Evolutionary conservation across 2,329 filamentous ascomycete species (phyloP).

Genomic region (Gaeumannomyces tritici): DNA sequence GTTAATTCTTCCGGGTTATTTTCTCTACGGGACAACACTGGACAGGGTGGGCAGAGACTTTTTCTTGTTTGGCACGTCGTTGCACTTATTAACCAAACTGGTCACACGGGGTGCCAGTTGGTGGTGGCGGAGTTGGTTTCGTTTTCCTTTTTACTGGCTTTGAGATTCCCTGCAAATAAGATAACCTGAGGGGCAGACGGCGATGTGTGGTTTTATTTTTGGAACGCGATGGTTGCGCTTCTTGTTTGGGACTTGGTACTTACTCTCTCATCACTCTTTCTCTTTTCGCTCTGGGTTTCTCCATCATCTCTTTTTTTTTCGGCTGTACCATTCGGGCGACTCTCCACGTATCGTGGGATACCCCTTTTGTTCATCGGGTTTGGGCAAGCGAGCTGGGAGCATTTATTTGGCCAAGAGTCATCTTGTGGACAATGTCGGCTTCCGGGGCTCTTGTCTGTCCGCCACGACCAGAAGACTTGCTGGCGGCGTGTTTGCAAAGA

Average conservation of each 20-base stretch:
- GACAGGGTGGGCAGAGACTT: conserved; percentile 5
- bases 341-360: background rate
- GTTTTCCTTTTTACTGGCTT: conserved; percentile 5
- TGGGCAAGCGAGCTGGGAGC: background rate
- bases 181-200: conserved; percentile 3
- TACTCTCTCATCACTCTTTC: background rate
- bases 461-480: background rate
- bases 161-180: conserved; percentile 5
- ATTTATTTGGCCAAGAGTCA: background rate
- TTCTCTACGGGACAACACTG: conserved; percentile 5
- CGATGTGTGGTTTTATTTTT: conserved; percentile 3
- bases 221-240: background rate
- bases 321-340: conserved; percentile 1
- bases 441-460: background rate
- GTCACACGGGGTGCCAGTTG: background rate
- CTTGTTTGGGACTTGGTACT: background rate
- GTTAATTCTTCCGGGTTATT: conserved; percentile 3
- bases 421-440: background rate
- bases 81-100: background rate
- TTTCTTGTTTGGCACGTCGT: background rate
- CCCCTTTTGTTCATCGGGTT: background rate
- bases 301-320: conserved; percentile 2
- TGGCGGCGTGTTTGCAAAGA: conserved; percentile 4
- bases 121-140: conserved; percentile 3
- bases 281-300: background rate